Percentiles rank a stretch among this genome's conserved stretches.
Conservation (phyloP, 805 yeast species). For the Jamesozyma gamospora region DNA sequence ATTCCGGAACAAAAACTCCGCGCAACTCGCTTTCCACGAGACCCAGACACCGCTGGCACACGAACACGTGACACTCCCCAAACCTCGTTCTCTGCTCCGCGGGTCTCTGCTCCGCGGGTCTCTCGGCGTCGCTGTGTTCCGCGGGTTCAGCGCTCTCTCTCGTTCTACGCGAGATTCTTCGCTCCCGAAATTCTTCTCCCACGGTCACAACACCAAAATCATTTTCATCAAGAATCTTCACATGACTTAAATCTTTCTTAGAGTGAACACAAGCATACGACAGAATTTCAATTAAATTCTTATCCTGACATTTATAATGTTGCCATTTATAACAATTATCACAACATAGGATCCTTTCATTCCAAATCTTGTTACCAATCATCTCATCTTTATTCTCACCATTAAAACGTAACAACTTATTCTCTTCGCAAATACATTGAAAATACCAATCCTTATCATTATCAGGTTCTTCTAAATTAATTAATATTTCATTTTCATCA, state of each 20-base stretch:
- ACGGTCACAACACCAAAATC: constrained; percentile 17
- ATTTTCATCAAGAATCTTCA: constrained; percentile 5
- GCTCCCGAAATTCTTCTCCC: constrained; percentile 13
- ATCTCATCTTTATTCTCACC: constrained; percentile 9
- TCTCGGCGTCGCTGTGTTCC: neutral
- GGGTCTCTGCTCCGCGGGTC: constrained; percentile 22
- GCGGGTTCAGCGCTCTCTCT: neutral
- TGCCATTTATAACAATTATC: constrained; percentile 28
- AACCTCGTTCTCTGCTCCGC: constrained; percentile 13
- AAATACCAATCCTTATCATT: constrained; percentile 22
- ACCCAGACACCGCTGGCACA: constrained; percentile 21
- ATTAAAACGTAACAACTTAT: constrained; percentile 1
- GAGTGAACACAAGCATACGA: constrained; percentile 6
- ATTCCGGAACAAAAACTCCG: constrained; percentile 16
- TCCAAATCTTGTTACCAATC: constrained; percentile 2
- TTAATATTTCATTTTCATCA: constrained; percentile 6
- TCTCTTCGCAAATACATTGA: constrained; percentile 18
- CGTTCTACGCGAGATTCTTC: constrained; percentile 13
- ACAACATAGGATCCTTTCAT: constrained; percentile 24
- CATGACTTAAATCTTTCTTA: constrained; percentile 3
- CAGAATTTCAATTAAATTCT: constrained; percentile 9
- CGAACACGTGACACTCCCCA: constrained; percentile 16
- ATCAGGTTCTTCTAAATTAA: constrained; percentile 19
- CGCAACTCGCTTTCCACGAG: constrained; percentile 18
- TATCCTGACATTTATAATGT: constrained; percentile 25